Evolutionary conservation across 192 early-diverging fungal genomes (phyloP), one percentile per base, ranked within the genome.

Genomic region (Geranomyces variabilis): DNA sequence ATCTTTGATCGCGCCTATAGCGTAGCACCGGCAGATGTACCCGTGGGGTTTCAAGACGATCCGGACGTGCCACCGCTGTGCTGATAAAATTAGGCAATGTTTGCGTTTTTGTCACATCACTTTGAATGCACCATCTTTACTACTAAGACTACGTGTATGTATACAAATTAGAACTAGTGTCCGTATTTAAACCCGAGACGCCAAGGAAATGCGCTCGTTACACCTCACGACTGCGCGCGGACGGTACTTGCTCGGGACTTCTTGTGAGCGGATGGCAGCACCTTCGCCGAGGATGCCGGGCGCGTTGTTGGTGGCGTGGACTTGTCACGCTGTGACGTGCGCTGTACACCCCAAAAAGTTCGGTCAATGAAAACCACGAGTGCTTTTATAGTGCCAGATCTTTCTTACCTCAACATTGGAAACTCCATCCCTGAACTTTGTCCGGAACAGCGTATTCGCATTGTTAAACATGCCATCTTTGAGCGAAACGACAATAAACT

Each of bases 391-490:
- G 19, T 47, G 46, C 46, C 10, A 47, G 10, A 10, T 10, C 19
- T 19, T 26, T n/a, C n/a, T 53, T 53, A 75, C 73, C 73, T 99
- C 97, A 24, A 99, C 94, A 67, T 90, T 88, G 6, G 95, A 96
- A 28, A 94, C 94, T 34, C 97, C 96, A 75, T 98, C 93, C 49
- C 90, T 84, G 79, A 99, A 99, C 59, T 93, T 88, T 0, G 97
- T 92, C 34, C 90, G 82, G 80, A 98, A 99, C 14, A 99, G 79
- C 8, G 96, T 93, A 73, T 97, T 98, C 58, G 97, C 97, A 74
- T 99, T 99, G 74, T 94, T 95, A 75, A 96, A 99, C 96, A 99
- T 97, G 64, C 96, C 97, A 71, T 98, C 97, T 77, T 99, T 99
- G 28, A 99, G 84, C 19, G 95, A 98, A 7, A 99, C 96, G 0